Base-by-base conservation (phyloP, 495 filamentous ascomycete species). In the Articulospora tetracladia region DNA sequence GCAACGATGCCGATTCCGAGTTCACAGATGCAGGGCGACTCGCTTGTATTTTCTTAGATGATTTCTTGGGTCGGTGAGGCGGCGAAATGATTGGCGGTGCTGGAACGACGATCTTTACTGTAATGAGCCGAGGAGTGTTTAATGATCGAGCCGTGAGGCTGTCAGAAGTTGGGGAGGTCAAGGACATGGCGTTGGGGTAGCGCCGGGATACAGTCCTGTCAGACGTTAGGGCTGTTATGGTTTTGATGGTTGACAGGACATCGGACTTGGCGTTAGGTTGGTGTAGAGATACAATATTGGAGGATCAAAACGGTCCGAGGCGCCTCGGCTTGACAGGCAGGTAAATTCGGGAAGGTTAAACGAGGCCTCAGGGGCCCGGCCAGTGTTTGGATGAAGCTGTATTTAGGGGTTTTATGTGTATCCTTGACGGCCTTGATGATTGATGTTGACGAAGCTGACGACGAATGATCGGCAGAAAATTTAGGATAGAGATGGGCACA, bases 1-100 rank as follows among this genome's bases (percentile, higher is more conserved):
- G 30, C 24, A 17, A 12, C 1, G 47, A 41, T 0, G 28, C 19
- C 15, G 57, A 55, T 2, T 46, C 53, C 11, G 28, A 52, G 20
- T 67, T 62, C 26, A 61, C 32, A 19, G 59, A 68, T 53, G 52
- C 41, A 4, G 66, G 62, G 19, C 58, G 66, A 17, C 34, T 68
- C 25, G 57, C 66, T 8, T 62, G 58, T 25, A 62, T 68, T 12
- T 68, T 68, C 57, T 47, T 68, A 28, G 62, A 60, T 41, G 66
- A 68, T 30, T 67, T 67, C 32, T 47, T 67, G 54, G 53, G 57
- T 22, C 60, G 59, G n/a, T 66, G 54, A 66, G 30, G 30, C 13
- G 17, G 12, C 11, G 4, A 1, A 53, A 15, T n/a, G 47, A 8
- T n/a, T 50, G 25, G 47, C 11, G 47, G 25, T 50, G 47, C 41